Evolutionary conservation across 2,329 filamentous ascomycete genomes (phyloP).

Genomic region (Neopestalotiopsis sp.): DNA sequence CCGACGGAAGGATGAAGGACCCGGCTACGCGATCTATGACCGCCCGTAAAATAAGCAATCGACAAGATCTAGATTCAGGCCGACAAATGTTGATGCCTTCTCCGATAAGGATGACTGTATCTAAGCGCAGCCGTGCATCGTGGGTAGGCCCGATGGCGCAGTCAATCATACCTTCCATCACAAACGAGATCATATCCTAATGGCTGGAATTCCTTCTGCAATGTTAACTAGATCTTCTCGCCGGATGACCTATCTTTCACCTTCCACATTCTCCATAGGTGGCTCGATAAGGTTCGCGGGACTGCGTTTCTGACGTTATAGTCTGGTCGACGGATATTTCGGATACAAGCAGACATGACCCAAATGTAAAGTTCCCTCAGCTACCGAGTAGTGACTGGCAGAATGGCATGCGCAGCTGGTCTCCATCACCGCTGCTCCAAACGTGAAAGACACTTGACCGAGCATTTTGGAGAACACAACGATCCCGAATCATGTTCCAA

Average conservation of each 20-base stretch:
- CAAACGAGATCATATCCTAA: not conserved
- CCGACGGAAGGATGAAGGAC: constrained; percentile 27
- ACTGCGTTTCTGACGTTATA: not conserved
- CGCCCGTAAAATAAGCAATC: constrained; percentile 22
- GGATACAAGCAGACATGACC: constrained; percentile 8
- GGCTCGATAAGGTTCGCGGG: constrained; percentile 29
- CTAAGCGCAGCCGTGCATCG: not conserved
- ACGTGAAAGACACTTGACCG: not conserved
- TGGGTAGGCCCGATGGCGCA: not conserved
- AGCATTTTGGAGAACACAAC: not conserved
- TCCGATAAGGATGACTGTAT: not conserved
- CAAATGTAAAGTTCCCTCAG: constrained; percentile 12
- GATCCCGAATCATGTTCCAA: not conserved
- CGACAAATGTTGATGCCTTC: not conserved
- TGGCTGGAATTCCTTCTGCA: too few relatives aligned
- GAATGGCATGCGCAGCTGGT: not conserved
- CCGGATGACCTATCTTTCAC: constrained; percentile 27
- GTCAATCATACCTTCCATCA: not conserved
- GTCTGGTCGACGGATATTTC: constrained; percentile 13
- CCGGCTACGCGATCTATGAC: constrained; percentile 24
- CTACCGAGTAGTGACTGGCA: constrained; percentile 7
- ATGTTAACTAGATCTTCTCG: not conserved
- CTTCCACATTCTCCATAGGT: constrained; percentile 30
- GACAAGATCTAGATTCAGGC: not conserved
- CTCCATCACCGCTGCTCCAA: not conserved